Conservation (phyloP, 768 basidiomycete species). For the Dioszegia aurantiaca region DNA sequence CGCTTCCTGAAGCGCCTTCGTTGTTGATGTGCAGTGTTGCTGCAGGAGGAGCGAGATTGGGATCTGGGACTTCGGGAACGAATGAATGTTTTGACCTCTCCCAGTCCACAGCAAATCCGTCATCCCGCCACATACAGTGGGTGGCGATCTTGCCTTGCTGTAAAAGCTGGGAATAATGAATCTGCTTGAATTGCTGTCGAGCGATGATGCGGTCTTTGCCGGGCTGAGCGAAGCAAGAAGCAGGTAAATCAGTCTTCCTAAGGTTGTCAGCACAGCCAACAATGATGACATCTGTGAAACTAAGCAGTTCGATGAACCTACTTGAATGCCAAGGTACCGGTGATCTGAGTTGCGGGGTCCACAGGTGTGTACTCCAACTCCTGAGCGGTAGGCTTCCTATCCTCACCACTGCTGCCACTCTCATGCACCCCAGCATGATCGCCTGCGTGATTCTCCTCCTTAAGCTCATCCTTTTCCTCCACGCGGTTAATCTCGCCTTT, state of each 20-base stretch:
- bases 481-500: background rate
- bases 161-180: background rate
- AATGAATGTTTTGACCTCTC: background rate
- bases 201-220: background rate
- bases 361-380: background rate
- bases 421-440: too few species aligned
- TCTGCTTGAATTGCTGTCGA: background rate
- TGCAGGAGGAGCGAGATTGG: too few species aligned
- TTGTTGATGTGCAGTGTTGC: too few species aligned
- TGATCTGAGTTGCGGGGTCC: background rate
- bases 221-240: background rate
- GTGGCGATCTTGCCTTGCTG: background rate
- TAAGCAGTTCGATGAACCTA: background rate
- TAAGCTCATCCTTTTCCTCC: background rate
- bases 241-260: background rate
- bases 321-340: background rate
- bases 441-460: background rate
- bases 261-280: background rate
- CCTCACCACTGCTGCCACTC: background rate
- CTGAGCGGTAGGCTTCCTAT: background rate
- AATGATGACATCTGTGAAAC: background rate
- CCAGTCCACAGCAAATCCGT: conserved; percentile 15
- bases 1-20: too few species aligned
- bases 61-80: background rate
- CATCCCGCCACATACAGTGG: conserved; percentile 11